phyloP scores from a whole-genome alignment of 2,329 filamentous ascomycete genomes.

The Macroventuria anomochaeta region DNA sequence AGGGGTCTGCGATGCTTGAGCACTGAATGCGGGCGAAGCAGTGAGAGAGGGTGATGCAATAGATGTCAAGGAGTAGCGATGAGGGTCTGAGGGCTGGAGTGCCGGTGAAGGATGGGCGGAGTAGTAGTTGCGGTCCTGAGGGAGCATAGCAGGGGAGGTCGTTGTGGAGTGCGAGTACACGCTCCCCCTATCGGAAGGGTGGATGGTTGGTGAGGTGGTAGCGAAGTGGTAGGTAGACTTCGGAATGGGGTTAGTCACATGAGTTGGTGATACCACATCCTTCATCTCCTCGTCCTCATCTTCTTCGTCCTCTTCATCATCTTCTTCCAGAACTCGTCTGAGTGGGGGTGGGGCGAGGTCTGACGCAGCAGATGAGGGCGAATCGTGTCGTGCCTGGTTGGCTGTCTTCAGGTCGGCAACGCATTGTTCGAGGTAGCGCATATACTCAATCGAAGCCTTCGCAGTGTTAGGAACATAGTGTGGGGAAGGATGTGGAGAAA shows the following conservation, averaged over 20 bases:
- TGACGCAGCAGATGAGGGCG: constrained; percentile 36
- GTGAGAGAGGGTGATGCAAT: constrained; percentile 47
- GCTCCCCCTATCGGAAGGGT: constrained; percentile 46
- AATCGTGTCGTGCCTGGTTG: constrained; percentile 36
- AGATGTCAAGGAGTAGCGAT: constrained; percentile 55
- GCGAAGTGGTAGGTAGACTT: constrained; percentile 35
- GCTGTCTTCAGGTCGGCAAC: constrained; percentile 74
- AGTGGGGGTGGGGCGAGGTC: constrained; percentile 31
- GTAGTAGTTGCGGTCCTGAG: constrained; percentile 52
- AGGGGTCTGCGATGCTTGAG: constrained; percentile 42
- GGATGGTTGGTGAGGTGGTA: constrained; percentile 44
- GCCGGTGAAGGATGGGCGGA: constrained; percentile 53
- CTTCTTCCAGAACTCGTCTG: constrained; percentile 9
- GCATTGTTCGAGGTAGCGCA: constrained; percentile 91
- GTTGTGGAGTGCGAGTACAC: constrained; percentile 42
- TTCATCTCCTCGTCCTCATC: constrained; percentile 56
- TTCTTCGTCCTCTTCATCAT: constrained; percentile 51
- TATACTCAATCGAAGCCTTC: constrained; percentile 94
- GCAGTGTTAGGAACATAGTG: constrained; percentile 1
- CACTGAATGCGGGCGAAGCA: constrained; percentile 50
- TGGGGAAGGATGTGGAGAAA: neutral
- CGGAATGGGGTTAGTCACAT: constrained; percentile 13
- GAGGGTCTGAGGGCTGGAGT: constrained; percentile 52
- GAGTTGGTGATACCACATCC: constrained; percentile 43
- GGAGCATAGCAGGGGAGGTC: constrained; percentile 50